Percentiles rank a stretch among this genome's conserved stretches.
These are phyloP conservation scores for Ceratocystis eucalypticola DNA, from an alignment of 2,329 filamentous ascomycete genomes.

Conservation along the genomic window DNA sequence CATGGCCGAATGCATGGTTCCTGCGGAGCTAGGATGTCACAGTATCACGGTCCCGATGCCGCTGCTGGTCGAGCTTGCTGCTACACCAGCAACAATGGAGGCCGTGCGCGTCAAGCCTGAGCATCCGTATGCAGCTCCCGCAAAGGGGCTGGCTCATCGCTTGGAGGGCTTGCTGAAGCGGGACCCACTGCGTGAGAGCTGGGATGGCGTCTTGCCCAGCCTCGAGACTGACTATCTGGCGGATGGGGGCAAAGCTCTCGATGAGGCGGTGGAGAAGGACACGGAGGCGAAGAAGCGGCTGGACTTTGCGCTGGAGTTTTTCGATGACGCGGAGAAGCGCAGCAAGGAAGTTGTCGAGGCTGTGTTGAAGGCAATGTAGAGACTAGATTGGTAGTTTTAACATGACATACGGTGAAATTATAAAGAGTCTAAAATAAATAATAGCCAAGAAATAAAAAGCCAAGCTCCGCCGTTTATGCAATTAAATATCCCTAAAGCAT, in stretches of 20 bases:
- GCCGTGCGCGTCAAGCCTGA: slow-evolving; percentile 27
- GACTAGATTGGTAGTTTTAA: not conserved
- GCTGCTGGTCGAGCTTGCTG: slow-evolving; percentile 29
- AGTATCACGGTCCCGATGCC: slow-evolving; percentile 33
- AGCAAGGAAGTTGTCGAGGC: slow-evolving; percentile 30
- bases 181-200: slow-evolving; percentile 29
- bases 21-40: slow-evolving; percentile 35
- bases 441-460: not conserved
- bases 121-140: slow-evolving; percentile 28
- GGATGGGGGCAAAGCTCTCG: slow-evolving; percentile 31
- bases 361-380: slow-evolving; percentile 16
- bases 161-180: slow-evolving; percentile 27
- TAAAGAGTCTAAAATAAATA: not conserved
- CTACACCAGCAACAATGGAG: slow-evolving; percentile 26
- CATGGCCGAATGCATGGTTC: slow-evolving; percentile 33
- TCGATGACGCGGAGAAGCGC: slow-evolving; percentile 28
- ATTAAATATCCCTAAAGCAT: not conserved
- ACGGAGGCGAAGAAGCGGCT: slow-evolving; percentile 28
- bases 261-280: slow-evolving; percentile 31
- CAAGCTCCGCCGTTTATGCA: not conserved
- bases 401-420: not conserved
- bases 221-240: slow-evolving; percentile 32
- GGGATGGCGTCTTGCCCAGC: not conserved
- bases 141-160: slow-evolving; percentile 26
- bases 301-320: slow-evolving; percentile 30